phyloP scores from a whole-genome alignment of 2,329 filamentous ascomycete species.

The Phyllosticta citriasiana region DNA sequence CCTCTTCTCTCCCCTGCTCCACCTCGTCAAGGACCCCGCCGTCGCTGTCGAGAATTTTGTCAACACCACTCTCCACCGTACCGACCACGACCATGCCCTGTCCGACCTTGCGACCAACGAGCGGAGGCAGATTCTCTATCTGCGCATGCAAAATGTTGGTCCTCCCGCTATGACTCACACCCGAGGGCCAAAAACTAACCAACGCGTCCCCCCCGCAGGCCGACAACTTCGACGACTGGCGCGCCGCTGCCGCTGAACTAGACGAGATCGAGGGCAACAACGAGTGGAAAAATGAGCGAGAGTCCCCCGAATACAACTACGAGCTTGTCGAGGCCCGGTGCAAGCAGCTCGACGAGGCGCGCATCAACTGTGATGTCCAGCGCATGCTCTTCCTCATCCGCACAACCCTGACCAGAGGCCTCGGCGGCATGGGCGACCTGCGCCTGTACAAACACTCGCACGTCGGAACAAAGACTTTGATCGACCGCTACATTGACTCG shows the following conservation, averaged over 20 bases:
- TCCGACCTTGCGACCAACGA: constrained; percentile 17
- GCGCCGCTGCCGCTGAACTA: constrained; percentile 62
- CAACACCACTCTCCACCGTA: constrained; percentile 30
- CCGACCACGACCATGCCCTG: neutral
- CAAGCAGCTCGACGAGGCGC: constrained; percentile 63
- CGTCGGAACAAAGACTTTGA: constrained; percentile 75
- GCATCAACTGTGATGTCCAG: constrained; percentile 59
- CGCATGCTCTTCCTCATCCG: constrained; percentile 73
- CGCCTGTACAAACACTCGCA: constrained; percentile 76
- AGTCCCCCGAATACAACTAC: constrained; percentile 62
- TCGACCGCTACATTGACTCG: constrained; percentile 78
- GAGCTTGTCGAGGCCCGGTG: constrained; percentile 60
- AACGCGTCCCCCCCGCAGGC: constrained; percentile 40
- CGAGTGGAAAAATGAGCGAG: constrained; percentile 62
- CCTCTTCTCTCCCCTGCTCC: constrained; percentile 26
- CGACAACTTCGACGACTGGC: constrained; percentile 61
- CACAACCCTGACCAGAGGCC: constrained; percentile 66
- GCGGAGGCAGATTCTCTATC: constrained; percentile 50
- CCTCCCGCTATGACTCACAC: neutral
- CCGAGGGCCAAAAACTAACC: constrained; percentile 9
- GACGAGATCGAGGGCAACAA: constrained; percentile 74
- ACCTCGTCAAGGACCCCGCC: constrained; percentile 26
- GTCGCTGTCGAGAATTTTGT: constrained; percentile 17
- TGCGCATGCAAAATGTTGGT: constrained; percentile 51
- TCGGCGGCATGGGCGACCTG: constrained; percentile 78